Evolutionary conservation across 2,329 filamentous ascomycete genomes (phyloP), one percentile per base, ranked within the genome.

Genomic region (Fusarium abutilonis): DNA sequence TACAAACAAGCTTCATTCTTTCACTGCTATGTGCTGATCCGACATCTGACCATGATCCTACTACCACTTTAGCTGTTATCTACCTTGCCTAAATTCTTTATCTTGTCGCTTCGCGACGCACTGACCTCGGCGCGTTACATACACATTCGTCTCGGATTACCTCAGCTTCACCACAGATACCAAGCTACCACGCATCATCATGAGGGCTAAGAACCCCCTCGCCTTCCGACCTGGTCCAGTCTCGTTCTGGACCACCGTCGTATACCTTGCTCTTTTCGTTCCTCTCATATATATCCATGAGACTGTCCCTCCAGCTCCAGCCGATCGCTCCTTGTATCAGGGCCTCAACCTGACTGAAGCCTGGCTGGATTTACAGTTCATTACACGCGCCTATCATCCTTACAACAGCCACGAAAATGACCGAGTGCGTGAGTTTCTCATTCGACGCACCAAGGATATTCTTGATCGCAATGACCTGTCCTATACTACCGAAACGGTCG

Each of bases 321-420:
- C 73, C 4, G 79, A 81, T 49, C 60, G 66, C 77, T 9, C 78
- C 78, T 6, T 83, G 72, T 79, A 68, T 29, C 66, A 64, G 9
- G 93, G 92, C 15, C 79, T 96, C 70, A 92, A 97, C 70, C 78
- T 98, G 49, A 89, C 89, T 3, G 88, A 96, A 76, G 92, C 94
- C 34, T 98, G 93, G 93, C 77, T 82, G 11, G 93, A 98, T 73
- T 81, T 99, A 29, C 86, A 92, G 59, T 79, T 82, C 52, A 82
- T 99, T 44, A 94, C 90, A 31, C 82, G 82, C 63, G 82, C 83
- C 1, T 95, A 90, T 72, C 95, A 97, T 73, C 94, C 95, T 0
- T 97, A 92, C 79, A 97, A 97, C 77, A 93, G 90, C 66, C 88
- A 83, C 56, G 82, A 86, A 58, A 98, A 97, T 73, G 93, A 97